phyloP scores from a whole-genome alignment of 1,284 basidiomycete genomes.

The Apiotrichum porosum region DNA sequence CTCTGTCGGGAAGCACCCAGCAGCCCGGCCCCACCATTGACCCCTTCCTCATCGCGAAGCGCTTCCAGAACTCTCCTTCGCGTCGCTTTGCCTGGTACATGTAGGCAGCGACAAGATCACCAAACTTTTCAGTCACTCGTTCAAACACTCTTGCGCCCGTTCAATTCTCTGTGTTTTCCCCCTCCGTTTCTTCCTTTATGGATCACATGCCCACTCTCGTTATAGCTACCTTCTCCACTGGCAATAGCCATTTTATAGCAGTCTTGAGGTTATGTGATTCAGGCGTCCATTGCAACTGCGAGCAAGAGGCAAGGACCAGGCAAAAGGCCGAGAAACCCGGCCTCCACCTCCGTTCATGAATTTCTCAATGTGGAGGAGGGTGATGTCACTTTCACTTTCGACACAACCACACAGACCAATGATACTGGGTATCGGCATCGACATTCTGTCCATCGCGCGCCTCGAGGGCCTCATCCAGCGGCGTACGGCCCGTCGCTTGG shows the following conservation, averaged over 20 bases:
- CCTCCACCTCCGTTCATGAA: neutral
- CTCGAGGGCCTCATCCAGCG: conserved; percentile 58
- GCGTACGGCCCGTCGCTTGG: conserved; percentile 54
- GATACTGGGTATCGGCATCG: conserved; percentile 72
- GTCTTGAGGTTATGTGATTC: no score
- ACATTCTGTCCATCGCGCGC: conserved; percentile 66
- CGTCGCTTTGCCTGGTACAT: conserved; percentile 1
- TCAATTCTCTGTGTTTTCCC: no score
- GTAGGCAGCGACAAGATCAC: no score
- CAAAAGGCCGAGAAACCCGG: neutral
- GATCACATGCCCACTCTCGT: no score
- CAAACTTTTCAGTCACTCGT: no score
- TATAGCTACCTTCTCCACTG: no score
- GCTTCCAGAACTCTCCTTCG: neutral
- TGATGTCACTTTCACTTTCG: neutral
- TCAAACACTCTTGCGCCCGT: no score
- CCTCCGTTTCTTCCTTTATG: no score
- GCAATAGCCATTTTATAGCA: no score
- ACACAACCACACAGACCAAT: conserved; percentile 13
- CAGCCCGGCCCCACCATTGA: conserved; percentile 1
- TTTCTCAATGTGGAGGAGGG: no score
- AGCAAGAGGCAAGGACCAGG: neutral
- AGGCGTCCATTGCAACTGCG: no score
- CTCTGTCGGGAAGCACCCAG: conserved; percentile 3
- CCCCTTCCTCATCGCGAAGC: conserved; percentile 5